phyloP scores from a whole-genome alignment of 129 eudicot genomes.

The Daucus carota region DH1_v3.0 NC_030388.2:18648001-18648500 shows the following conservation, averaged over 20 bases:
- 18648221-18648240: background rate
- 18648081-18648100: constrained; percentile 12
- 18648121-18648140: background rate
- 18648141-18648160: background rate
- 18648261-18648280: background rate
- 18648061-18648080: constrained; percentile 31
- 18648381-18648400: too few species aligned
- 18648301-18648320: background rate
- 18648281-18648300: background rate
- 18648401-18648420: too few species aligned
- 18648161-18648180: too few species aligned
- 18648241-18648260: background rate
- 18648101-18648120: background rate
- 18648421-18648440: background rate
- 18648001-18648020: constrained; percentile 89
- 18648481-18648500: background rate
- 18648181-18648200: background rate
- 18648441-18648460: background rate
- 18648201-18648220: background rate
- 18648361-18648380: too few species aligned
- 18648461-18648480: background rate
- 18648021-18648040: constrained; percentile 79
- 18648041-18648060: constrained; percentile 64
- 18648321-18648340: background rate
- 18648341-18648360: background rate